Conservation (phyloP, 257 asterid genomes). For the Rehmannia glutinosa region DNA sequence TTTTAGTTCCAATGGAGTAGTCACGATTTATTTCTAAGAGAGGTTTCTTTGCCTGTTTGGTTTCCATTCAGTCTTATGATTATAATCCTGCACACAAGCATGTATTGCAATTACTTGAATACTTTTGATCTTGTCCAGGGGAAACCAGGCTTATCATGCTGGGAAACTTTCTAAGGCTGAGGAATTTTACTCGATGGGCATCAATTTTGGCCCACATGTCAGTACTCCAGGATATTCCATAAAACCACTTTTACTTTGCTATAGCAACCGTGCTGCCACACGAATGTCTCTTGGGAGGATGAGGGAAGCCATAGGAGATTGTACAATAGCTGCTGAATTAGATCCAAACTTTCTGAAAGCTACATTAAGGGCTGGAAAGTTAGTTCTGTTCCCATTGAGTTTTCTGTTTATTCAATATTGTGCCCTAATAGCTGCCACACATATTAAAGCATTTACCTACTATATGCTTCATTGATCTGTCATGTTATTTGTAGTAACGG, state of each 20-base stretch:
- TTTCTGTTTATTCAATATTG: neutral
- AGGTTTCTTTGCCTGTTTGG: constrained; percentile 1
- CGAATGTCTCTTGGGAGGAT: constrained; percentile 83
- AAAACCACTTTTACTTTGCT: constrained; percentile 71
- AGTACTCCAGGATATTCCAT: constrained; percentile 30
- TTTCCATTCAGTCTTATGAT: constrained; percentile 9
- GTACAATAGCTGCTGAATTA: constrained; percentile 63
- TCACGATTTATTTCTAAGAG: neutral
- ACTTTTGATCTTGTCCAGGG: constrained; percentile 48
- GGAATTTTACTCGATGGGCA: constrained; percentile 74
- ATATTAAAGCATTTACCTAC: neutral
- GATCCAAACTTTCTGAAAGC: constrained; percentile 76
- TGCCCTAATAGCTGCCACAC: neutral
- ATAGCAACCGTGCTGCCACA: constrained; percentile 97
- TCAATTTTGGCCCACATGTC: constrained; percentile 36
- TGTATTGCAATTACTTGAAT: constrained; percentile 12
- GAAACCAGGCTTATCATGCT: constrained; percentile 77
- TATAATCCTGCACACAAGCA: constrained; percentile 7
- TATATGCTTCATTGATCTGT: neutral
- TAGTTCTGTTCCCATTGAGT: constrained; percentile 24
- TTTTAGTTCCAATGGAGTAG: neutral
- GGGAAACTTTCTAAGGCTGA: constrained; percentile 75
- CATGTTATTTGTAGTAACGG: neutral
- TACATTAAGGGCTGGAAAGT: constrained; percentile 85
- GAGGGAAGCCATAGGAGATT: constrained; percentile 87